Evolutionary conservation across 441 rosid genomes (phyloP), one percentile per base, ranked within the genome.

Genomic region (Daphne laureola): DNA sequence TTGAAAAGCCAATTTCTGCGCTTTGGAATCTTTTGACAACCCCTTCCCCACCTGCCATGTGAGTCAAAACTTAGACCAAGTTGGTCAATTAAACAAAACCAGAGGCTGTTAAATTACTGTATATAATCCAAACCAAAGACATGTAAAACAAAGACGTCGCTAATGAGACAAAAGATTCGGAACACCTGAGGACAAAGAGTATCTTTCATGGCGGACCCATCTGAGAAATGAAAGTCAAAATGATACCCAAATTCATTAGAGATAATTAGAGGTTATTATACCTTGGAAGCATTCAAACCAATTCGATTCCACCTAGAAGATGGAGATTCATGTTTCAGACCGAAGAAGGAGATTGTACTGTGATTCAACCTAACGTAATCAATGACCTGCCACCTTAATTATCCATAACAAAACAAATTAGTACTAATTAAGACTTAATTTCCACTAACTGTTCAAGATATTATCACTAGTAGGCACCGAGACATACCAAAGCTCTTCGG

Each of bases 371-470:
- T 77, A 25, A 83, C 95, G 67, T n/a, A 88, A 66, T 91, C 91
- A 54, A 91, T 75, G 12, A 80, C 93, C 67, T 58, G 83, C 98
- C 98, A 91, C 98, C 98, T 91, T 54, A n/a, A n/a, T n/a, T n/a
- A 50, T 35, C 38, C 54, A 15, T 52, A 51, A 38, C 17, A 21
- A n/a, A n/a, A n/a, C 17, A 46, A 13, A 12, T 4, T 21, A 12
- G n/a, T 23, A 18, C 3, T 21, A 2, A 17, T 7, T 35, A 61
- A 21, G 25, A 2, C 25, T 21, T 21, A 52, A 42, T 14, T 2
- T 21, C 15, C 25, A 53, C 18, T 8, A 6, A 41, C 8, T n/a
- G 1, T n/a, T 44, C 15, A n/a, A 17, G 43, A 58, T 49, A 64
- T 57, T 16, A 0, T n/a, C n/a, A n/a, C n/a, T n/a, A n/a, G n/a